Base-by-base conservation (phyloP, 129 eudicot species). In the Tagetes erecta region DNA sequence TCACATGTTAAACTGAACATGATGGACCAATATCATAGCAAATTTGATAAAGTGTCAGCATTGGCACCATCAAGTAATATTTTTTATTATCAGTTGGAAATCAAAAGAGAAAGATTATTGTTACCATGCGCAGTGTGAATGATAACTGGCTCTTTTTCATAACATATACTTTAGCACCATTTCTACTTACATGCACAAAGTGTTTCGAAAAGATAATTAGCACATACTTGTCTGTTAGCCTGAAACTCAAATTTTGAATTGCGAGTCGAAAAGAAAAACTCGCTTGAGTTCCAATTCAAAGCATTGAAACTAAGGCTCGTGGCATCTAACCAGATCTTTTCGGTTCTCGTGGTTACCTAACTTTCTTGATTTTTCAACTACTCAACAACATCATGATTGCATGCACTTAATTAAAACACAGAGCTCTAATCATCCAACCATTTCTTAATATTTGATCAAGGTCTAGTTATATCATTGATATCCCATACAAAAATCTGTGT, bases 1-100 rank as follows among this genome's bases (percentile, higher is more conserved):
- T 34, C 27, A 8, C 36, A 60, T 60, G 67, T 42, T 60, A 60
- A 35, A 44, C 73, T 34, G 8, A 14, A 0, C 47, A 50, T 44
- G 60, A 64, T 27, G 72, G 64, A 11, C 64, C 79, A 75, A 39
- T 50, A 38, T 38, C 51, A 11, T 37, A 5, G 78, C 38, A 47
- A 38, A 46, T 3, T 30, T 60, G 62, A 73, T 63, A 47, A 6
- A 56, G 12, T 53, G 37, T 63, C 40, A 46, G 3, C 30, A 49
- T 36, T 63, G 51, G 63, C 8, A 6, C 69, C 78, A 47, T 62
- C 62, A 4, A 44, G 64, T 30, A 74, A 63, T 37, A 37, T 11
- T 36, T 49, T 64, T 5, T 14, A 27, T 37, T 6, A 3, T 63
- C 78, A 74, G 6, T 52, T 27, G 27, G 46, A 5, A 49, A 6